phyloP scores from a whole-genome alignment of 2,329 filamentous ascomycete species.

The Madurella mycetomatis region DNA sequence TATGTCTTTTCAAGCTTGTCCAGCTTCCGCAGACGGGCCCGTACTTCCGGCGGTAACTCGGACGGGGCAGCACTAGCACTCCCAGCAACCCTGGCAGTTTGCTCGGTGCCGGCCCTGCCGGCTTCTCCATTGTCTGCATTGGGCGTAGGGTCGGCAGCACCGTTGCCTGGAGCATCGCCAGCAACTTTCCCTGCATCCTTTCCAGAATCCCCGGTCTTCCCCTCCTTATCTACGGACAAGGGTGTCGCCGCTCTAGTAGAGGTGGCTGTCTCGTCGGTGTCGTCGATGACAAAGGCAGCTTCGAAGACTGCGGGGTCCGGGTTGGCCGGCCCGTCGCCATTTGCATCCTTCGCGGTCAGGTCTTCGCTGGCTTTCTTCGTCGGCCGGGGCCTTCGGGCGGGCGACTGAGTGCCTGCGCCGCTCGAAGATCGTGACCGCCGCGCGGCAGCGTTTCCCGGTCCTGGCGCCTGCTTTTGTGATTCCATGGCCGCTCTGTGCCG shows the following conservation, averaged over 20 bases:
- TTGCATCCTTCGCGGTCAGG: constrained; percentile 26
- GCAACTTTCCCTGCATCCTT: constrained; percentile 7
- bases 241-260: constrained; percentile 39
- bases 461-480: constrained; percentile 41
- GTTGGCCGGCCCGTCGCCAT: constrained; percentile 41
- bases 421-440: constrained; percentile 39
- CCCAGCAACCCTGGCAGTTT: constrained; percentile 1
- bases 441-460: constrained; percentile 40
- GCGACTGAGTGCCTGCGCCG: constrained; percentile 31
- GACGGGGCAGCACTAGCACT: constrained; percentile 24
- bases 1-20: constrained; percentile 87
- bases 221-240: constrained; percentile 35
- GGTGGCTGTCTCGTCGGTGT: constrained; percentile 65
- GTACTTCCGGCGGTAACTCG: constrained; percentile 70
- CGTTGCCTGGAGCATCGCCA: not conserved
- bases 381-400: constrained; percentile 34
- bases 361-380: constrained; percentile 41
- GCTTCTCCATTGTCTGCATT: constrained; percentile 8
- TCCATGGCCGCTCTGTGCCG: constrained; percentile 55
- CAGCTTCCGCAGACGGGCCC: constrained; percentile 73
- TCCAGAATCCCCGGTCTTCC: constrained; percentile 12
- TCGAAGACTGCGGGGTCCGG: constrained; percentile 88
- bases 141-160: constrained; percentile 1
- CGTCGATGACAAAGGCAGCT: constrained; percentile 79
- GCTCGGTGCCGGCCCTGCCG: not conserved